Conservation (phyloP, 2,329 filamentous ascomycete species). For the Fusarium secorum region DNA sequence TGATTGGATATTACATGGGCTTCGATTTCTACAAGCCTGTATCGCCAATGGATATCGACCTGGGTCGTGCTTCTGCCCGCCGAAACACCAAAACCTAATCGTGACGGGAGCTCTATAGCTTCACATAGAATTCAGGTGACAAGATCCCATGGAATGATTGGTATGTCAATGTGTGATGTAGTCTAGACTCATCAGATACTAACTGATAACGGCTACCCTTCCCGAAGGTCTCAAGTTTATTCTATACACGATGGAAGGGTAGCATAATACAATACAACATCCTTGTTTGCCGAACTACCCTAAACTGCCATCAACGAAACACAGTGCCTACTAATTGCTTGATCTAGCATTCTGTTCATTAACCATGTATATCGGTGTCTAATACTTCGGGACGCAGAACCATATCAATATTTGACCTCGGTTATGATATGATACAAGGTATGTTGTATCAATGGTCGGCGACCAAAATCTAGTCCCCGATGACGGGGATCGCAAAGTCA, state of each 20-base stretch:
- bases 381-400: rapidly evolving
- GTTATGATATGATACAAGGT: no score
- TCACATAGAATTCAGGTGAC: rapidly evolving
- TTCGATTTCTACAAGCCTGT: rapidly evolving
- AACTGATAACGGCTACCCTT: rapidly evolving
- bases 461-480: not conserved
- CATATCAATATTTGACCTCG: no score
- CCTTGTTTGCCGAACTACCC: not conserved
- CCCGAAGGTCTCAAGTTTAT: not conserved
- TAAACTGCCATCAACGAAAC: rapidly evolving
- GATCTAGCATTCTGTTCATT: not conserved
- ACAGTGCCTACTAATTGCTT: rapidly evolving
- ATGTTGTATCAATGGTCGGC: not conserved
- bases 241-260: not conserved
- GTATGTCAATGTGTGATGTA: rapidly evolving
- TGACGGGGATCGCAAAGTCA: not conserved
- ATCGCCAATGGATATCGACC: rapidly evolving
- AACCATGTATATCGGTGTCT: rapidly evolving
- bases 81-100: not conserved
- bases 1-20: not conserved
- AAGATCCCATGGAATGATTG: rapidly evolving
- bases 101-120: rapidly evolving
- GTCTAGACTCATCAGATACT: rapidly evolving
- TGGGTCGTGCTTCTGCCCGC: rapidly evolving
- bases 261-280: rapidly evolving